Evolutionary conservation across 169 alveolate genomes (phyloP), one percentile per base, ranked within the genome.

Genomic region (Cryptosporidium ryanae): DNA sequence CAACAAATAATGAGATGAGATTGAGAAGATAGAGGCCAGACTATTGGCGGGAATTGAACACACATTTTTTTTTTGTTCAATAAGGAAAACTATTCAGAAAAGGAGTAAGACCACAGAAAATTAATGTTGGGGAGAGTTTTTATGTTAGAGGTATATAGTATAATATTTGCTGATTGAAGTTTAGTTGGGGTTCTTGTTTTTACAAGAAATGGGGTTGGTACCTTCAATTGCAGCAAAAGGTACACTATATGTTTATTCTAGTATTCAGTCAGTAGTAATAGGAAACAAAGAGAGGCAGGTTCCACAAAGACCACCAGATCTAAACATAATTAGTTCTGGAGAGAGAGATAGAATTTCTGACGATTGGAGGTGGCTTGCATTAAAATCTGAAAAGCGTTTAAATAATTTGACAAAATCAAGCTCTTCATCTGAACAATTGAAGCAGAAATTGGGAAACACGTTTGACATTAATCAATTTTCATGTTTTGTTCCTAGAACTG

Each of bases 401-500:
- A 91, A 90, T 46, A 91, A 81, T 18, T 65, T 84, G 55, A 61
- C 64, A 82, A 90, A 89, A 21, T 81, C 82, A 70, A 54, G 63
- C 13, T 76, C 87, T 46, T 76, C 87, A 61, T 90, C 82, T 34
- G 91, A 44, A 63, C 83, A 17, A 82, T 57, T 57, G 49, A 57
- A 46, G 64, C 70, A 64, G 90, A 90, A 82, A 38, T 82, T 67
- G 66, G 90, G 71, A 66, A 90, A 52, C 84, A 83, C 90, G 10
- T 70, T 90, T 83, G 93, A 90, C 67, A 90, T 92, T 55, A 68
- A 63, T 44, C 93, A 90, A 68, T 91, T 92, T 55, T 66, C 94
- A 55, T 92, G 94, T 76, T 92, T 90, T 90, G 94, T 91, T 82
- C 94, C 94, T 1, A 71, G 94, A 70, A 90, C 94, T 5, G 93